Conservation (phyloP, 352 stramenopile genomes). For the Salisapilia sapeloensis region DNA sequence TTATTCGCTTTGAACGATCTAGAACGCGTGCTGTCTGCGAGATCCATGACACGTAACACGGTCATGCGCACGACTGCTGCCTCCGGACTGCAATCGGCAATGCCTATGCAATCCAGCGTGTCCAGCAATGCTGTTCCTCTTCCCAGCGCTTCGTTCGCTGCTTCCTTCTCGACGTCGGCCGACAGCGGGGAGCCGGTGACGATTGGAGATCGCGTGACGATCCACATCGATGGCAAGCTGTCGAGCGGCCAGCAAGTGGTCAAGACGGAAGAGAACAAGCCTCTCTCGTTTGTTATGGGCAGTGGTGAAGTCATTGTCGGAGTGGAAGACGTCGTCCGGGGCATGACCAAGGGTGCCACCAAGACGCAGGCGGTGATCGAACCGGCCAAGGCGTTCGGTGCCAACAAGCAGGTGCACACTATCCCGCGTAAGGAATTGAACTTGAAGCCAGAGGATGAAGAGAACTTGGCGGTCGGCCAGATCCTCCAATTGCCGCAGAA, state of each 20-base stretch:
- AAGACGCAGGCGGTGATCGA: constrained; percentile 40
- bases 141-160: constrained; percentile 10
- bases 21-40: too few species aligned
- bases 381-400: constrained; percentile 47
- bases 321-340: constrained; percentile 52
- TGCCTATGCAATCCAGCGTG: too few species aligned
- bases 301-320: constrained; percentile 46
- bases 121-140: too few species aligned
- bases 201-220: constrained; percentile 46
- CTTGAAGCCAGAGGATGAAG: constrained; percentile 43
- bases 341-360: constrained; percentile 36
- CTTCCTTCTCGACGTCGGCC: constrained; percentile 4
- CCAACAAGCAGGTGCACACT: constrained; percentile 35
- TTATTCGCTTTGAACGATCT: too few species aligned
- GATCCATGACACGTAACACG: too few species aligned
- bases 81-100: too few species aligned
- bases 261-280: constrained; percentile 20
- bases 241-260: constrained; percentile 40
- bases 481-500: constrained; percentile 39
- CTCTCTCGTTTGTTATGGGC: constrained; percentile 55
- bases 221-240: constrained; percentile 49
- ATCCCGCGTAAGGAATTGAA: constrained; percentile 61
- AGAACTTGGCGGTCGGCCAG: constrained; percentile 41
- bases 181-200: constrained; percentile 7
- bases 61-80: too few species aligned